Conservation (phyloP, 768 basidiomycete species). For the Tulasnella sp. region DNA sequence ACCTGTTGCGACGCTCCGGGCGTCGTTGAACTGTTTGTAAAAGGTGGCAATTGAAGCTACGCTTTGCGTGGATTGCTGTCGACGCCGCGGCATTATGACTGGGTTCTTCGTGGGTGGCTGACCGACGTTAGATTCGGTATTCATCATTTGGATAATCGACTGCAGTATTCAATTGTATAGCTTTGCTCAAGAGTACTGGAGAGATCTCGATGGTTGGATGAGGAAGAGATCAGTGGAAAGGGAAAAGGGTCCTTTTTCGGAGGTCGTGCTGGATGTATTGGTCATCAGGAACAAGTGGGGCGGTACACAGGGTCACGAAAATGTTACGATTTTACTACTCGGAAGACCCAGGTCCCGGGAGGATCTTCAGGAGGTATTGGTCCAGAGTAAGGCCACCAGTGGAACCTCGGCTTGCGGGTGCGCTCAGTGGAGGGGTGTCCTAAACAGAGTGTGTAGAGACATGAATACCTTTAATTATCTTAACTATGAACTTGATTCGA, state of each 20-base stretch:
- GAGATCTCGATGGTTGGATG: not conserved
- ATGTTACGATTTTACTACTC: too few relatives aligned
- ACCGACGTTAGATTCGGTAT: not conserved
- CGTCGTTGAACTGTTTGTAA: not conserved
- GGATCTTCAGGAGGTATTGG: too few relatives aligned
- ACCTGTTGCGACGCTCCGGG: not conserved
- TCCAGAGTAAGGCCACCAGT: too few relatives aligned
- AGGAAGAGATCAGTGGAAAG: not conserved
- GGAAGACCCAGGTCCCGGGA: too few relatives aligned
- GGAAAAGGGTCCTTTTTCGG: not conserved
- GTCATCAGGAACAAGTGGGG: too few relatives aligned
- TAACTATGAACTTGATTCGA: too few relatives aligned
- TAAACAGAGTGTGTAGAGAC: too few relatives aligned
- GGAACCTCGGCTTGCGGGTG: too few relatives aligned
- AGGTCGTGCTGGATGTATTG: too few relatives aligned
- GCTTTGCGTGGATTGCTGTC: not conserved
- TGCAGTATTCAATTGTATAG: not conserved
- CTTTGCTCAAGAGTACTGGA: not conserved
- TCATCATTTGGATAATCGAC: not conserved
- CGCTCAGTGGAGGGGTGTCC: too few relatives aligned
- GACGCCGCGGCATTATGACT: not conserved
- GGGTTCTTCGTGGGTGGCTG: not conserved
- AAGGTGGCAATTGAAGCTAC: not conserved
- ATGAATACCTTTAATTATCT: too few relatives aligned
- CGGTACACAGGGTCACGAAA: too few relatives aligned